Evolutionary conservation across 2,329 filamentous ascomycete species (phyloP), one percentile per base, ranked within the genome.

Genomic region (Paradendryphiella salina): DNA sequence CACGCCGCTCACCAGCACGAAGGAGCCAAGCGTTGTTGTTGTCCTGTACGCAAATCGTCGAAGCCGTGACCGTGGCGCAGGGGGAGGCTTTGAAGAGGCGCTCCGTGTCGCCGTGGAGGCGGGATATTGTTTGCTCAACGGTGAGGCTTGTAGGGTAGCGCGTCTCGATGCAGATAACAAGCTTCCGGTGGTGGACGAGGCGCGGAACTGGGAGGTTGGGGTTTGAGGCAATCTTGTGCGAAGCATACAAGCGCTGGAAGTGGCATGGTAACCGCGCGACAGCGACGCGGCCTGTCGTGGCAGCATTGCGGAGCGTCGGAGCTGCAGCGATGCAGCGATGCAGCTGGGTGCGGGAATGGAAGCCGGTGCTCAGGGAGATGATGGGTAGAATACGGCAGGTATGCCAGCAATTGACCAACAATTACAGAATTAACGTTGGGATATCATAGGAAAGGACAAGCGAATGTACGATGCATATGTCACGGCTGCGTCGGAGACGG

Each of bases 1-100:
- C 3, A 81, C 76, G 28, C 88, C 86, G 46, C 89, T 72, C 42
- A 93, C 80, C 6, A 86, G 78, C 31, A 94, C 80, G 41, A 93
- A 88, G 51, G 89, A 85, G 32, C 94, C 94, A 17, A 90, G 74
- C 64, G 82, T 83, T 2, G 88, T 85, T 28, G 91, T 87, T 26
- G 83, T 79, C 60, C 88, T 83, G 69, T 89, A 90, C 37, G 84
- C 72, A 64, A 88, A 85, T 38, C 77, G 76, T 7, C 76, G 56
- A 9, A 79, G 26, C 23, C 59, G 74, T 58, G 69, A 71, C 57
- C 45, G 66, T 41, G 69, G 65, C 31, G 53, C 39, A 23, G 72
- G 57, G 35, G 72, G 60, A 5, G 67, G 61, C 39, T 68, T 67
- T 14, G 70, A 66, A 10, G 68, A 70, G 10, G 66, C 53, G 26